A percentile compares a stretch with the other conserved stretches of the same genome.
Evolutionary conservation across 768 basidiomycete species (phyloP).

Genomic region (Pleurotus cornucopiae): DNA sequence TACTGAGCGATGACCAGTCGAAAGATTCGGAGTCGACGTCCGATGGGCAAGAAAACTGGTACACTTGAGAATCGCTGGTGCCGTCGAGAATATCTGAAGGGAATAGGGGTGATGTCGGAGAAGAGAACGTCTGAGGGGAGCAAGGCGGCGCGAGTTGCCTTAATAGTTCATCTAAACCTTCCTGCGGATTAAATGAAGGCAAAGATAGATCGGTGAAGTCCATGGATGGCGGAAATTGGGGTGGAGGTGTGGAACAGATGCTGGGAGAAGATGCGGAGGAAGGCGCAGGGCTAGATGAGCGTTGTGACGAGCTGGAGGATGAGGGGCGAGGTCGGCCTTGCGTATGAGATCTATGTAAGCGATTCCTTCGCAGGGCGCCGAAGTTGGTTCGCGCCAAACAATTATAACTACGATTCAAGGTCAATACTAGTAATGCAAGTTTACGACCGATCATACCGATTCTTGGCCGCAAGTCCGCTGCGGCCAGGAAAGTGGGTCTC

Average conservation of each 20-base stretch:
- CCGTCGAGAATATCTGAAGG: constrained; percentile 1
- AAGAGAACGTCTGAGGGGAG: neutral
- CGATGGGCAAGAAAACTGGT: constrained; percentile 6
- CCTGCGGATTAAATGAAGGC: neutral
- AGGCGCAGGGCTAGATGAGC: constrained; percentile 2
- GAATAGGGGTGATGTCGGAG: neutral
- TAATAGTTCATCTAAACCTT: neutral
- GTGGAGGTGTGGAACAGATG: neutral
- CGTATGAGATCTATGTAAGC: neutral
- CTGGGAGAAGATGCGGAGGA: constrained; percentile 1
- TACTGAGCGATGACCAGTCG: constrained; percentile 2
- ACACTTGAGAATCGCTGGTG: neutral
- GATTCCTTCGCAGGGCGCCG: constrained; percentile 3
- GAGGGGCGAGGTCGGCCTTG: neutral
- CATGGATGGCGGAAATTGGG: neutral
- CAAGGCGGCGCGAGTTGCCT: neutral
- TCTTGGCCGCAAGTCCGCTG: constrained; percentile 59
- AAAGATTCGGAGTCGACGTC: constrained; percentile 5
- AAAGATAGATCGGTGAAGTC: neutral
- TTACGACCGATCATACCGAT: constrained; percentile 31
- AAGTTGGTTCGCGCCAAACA: constrained; percentile 12
- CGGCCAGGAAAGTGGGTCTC: constrained; percentile 58
- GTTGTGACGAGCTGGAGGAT: constrained; percentile 4
- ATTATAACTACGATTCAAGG: constrained; percentile 13
- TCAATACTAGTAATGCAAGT: too few species aligned